A percentile compares a stretch with the other conserved stretches of the same genome.
Conservation (phyloP, 176 grass and related monocot genomes). For the Ensete ventricosum region DNA sequence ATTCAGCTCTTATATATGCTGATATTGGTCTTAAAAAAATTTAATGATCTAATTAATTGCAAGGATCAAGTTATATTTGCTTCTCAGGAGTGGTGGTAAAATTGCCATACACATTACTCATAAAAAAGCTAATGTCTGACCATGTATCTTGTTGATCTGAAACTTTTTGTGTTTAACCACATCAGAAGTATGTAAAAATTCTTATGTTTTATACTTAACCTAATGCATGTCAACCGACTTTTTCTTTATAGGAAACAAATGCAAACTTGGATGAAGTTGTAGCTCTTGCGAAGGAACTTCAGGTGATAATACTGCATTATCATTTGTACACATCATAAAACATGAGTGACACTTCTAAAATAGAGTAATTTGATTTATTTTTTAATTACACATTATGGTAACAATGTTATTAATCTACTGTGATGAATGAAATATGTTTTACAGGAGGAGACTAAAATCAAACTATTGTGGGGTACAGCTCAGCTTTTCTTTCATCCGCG, state of each 20-base stretch:
- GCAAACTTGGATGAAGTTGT: conserved; percentile 82
- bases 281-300: conserved; percentile 75
- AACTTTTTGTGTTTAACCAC: no score
- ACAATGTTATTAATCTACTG: background rate
- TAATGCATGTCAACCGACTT: background rate
- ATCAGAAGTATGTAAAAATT: no score
- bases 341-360: background rate
- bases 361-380: background rate
- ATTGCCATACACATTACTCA: no score
- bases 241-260: conserved; percentile 78
- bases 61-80: background rate
- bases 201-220: background rate
- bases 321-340: background rate
- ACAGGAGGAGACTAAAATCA: conserved; percentile 65
- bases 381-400: background rate
- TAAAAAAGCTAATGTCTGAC: no score
- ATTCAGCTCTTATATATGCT: background rate
- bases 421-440: conserved; percentile 3
- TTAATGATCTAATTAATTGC: background rate
- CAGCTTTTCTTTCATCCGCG: conserved; percentile 83
- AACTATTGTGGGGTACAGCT: conserved; percentile 74
- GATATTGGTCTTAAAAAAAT: background rate
- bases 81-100: background rate
- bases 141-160: no score
- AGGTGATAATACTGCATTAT: conserved; percentile 36